Evolutionary conservation across 805 yeast species (phyloP).

Genomic region (Candida khao-thaluensis): DNA sequence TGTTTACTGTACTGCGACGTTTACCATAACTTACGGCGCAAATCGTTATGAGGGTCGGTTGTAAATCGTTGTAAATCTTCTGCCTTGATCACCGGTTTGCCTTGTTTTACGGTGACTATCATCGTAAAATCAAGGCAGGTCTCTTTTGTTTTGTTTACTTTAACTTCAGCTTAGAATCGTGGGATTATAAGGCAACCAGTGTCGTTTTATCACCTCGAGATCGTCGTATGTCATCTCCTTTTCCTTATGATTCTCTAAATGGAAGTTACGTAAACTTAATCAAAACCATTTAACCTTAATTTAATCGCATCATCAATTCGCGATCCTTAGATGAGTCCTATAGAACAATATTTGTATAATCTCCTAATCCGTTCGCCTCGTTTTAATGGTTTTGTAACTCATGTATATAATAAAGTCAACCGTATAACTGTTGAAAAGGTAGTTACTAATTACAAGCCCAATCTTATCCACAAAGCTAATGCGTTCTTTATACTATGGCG

Average conservation of each 20-base stretch:
- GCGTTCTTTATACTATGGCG: conserved; percentile 60
- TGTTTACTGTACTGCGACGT: no score
- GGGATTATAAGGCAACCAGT: no score
- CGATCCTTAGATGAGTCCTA: conserved; percentile 17
- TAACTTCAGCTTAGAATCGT: no score
- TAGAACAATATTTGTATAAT: conserved; percentile 48
- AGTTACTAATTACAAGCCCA: conserved; percentile 44
- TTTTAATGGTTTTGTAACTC: conserved; percentile 62
- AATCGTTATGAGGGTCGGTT: neutral
- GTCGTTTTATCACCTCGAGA: no score
- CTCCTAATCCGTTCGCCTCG: conserved; percentile 54
- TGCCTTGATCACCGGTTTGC: neutral
- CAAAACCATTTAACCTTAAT: neutral
- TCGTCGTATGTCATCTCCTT: no score
- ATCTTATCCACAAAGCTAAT: conserved; percentile 52
- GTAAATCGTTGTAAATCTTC: neutral
- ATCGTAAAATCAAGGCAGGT: no score
- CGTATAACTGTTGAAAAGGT: conserved; percentile 40
- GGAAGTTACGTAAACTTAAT: no score
- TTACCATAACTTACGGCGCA: no score
- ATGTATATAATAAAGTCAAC: conserved; percentile 62
- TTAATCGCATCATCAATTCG: neutral
- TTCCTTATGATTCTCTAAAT: no score
- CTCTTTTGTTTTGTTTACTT: no score
- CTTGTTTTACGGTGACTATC: no score